These are phyloP conservation scores for Cytospora paraplurivora DNA, from an alignment of 2,329 filamentous ascomycete genomes.

Conservation along the genomic window DNA sequence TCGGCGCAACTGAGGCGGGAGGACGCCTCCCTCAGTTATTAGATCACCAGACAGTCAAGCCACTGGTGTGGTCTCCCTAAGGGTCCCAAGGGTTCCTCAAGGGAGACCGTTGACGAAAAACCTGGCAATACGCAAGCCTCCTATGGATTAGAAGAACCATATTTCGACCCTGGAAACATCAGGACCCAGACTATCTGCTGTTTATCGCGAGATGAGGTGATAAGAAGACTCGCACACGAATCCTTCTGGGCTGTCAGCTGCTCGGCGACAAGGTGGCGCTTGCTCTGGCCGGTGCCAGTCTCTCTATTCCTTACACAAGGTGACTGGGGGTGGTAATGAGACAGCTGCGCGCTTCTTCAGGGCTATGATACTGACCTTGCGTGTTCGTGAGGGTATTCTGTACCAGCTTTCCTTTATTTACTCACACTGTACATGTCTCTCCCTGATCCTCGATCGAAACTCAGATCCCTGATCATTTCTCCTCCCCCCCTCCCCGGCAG, in stretches of 20 bases:
- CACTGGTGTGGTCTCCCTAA: neutral
- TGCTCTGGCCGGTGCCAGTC: constrained; percentile 4
- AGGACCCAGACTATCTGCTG: neutral
- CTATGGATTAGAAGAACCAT: neutral
- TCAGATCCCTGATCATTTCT: neutral
- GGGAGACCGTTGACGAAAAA: neutral
- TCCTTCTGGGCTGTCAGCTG: neutral
- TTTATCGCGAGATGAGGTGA: neutral
- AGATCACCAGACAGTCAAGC: constrained; percentile 7
- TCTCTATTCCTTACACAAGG: neutral
- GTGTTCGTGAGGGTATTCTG: neutral
- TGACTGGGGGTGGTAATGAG: neutral
- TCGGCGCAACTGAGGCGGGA: constrained; percentile 5
- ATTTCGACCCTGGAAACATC: neutral
- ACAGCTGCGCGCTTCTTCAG: neutral
- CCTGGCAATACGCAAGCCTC: neutral
- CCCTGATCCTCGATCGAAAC: neutral
- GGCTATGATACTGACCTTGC: neutral
- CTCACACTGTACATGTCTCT: constrained; percentile 7
- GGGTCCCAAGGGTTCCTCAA: neutral
- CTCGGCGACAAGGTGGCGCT: constrained; percentile 7
- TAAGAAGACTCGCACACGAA: neutral
- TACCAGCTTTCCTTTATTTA: neutral
- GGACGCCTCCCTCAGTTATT: constrained; percentile 11
- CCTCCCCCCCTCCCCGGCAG: neutral